phyloP scores from a whole-genome alignment of 1,284 basidiomycete species.

The Butyriboletus appendiculatus region DNA sequence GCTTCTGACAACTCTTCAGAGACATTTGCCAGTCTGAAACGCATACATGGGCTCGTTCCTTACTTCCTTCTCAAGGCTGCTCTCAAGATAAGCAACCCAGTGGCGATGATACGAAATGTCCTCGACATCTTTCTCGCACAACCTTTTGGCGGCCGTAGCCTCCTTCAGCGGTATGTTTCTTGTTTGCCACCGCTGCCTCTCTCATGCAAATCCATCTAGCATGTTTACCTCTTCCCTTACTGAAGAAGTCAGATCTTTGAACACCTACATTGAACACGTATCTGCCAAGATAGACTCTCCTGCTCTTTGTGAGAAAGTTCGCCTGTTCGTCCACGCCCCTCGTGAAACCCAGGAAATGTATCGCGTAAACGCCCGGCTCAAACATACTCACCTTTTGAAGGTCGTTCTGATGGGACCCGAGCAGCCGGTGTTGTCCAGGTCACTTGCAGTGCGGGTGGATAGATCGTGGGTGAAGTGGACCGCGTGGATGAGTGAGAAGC shows the following conservation, averaged over 20 bases:
- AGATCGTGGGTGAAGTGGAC: constrained; percentile 77
- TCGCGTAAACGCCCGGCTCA: constrained; percentile 75
- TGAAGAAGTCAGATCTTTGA: constrained; percentile 85
- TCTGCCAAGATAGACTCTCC: constrained; percentile 89
- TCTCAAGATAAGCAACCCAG: constrained; percentile 92
- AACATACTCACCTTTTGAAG: constrained; percentile 66
- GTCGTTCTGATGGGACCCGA: constrained; percentile 84
- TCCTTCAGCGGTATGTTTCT: constrained; percentile 74
- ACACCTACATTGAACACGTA: constrained; percentile 86
- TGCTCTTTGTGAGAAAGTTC: constrained; percentile 85
- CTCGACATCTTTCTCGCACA: constrained; percentile 97
- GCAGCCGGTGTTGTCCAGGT: constrained; percentile 69
- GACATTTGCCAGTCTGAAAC: constrained; percentile 85
- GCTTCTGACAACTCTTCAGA: constrained; percentile 94
- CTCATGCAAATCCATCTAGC: constrained; percentile 41
- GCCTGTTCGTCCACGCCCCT: constrained; percentile 84
- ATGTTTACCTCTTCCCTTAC: constrained; percentile 94
- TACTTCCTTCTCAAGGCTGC: constrained; percentile 96
- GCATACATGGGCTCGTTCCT: constrained; percentile 96
- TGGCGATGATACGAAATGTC: constrained; percentile 91
- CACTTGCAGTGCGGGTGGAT: constrained; percentile 78
- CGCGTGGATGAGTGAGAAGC: constrained; percentile 66
- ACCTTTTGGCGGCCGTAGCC: constrained; percentile 91
- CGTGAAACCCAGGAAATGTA: constrained; percentile 85
- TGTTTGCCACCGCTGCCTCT: neutral